Evolutionary conservation across 2,329 filamentous ascomycete genomes (phyloP), one percentile per base, ranked within the genome.

Genomic region (Sordariomycetes sp.): DNA sequence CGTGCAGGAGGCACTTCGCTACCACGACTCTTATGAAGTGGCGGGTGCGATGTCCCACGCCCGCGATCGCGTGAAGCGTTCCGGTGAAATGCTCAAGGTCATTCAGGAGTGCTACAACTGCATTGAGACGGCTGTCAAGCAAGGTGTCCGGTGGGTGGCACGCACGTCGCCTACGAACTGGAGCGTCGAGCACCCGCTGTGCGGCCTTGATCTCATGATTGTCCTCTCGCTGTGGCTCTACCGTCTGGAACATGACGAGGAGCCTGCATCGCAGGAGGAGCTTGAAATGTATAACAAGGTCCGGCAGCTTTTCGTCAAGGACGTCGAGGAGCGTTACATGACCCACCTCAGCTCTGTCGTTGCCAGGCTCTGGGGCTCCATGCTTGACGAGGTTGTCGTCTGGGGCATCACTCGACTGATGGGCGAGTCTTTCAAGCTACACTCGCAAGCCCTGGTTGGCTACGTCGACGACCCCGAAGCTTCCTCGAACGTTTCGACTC

Each of bases 211-310:
- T 59, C 72, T 96, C 46, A 94, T 98, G 78, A 92, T 96, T 57
- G 92, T 95, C 48, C 80, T 98, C 48, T 95, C 86, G 51, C 71
- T 96, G 46, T 98, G 92, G 92, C 81, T 98, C 50, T 96, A 95
- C 69, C 87, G 88, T 64, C 82, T 98, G 69, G 92, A 98, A 82
- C 88, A 96, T 66, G 92, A 98, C 68, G 88, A 94, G 45, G 90
- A 96, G 66, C 80, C 82, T 18, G 83, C 86, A 21, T 85, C 79
- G 20, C 81, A 84, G 46, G 86, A 93, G 51, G 86, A 94, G 61
- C 63, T 83, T 48, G 72, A 68, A 59, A 93, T 94, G 86, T 93
- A 94, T 62, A 84, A 88, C 67, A 94, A 93, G 66, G 72, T 96
- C 41, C 83, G 87, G 46, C 79, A 80, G 57, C 69, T 96, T 48